Conservation (phyloP, 2,329 filamentous ascomycete genomes). For the Penicillium sp. region DNA sequence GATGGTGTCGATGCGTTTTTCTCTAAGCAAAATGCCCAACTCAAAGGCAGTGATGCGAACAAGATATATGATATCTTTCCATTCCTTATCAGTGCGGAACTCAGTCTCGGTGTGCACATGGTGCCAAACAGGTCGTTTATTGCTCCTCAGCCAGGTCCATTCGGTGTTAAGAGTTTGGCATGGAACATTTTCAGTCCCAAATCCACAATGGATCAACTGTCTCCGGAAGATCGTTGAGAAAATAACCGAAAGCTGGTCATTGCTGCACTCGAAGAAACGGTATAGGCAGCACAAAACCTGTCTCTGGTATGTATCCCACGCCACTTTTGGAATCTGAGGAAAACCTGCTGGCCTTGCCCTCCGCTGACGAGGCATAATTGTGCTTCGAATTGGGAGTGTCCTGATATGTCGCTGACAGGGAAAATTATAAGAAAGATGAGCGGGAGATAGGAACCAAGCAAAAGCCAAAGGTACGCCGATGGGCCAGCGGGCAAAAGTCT, state of each 20-base stretch:
- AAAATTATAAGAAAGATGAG: neutral
- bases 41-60: slow-evolving; percentile 16
- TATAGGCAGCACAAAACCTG: slow-evolving; percentile 29
- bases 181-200: slow-evolving; percentile 12
- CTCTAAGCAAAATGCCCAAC: slow-evolving; percentile 3
- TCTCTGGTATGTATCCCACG: slow-evolving; percentile 21
- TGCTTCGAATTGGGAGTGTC: neutral
- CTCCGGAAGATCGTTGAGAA: slow-evolving; percentile 31
- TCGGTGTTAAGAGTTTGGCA: slow-evolving; percentile 20
- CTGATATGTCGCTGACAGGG: no score
- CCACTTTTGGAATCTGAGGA: neutral
- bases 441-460: neutral
- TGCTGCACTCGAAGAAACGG: slow-evolving; percentile 23
- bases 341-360: no score
- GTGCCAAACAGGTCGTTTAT: slow-evolving; percentile 23
- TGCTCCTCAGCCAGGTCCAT: slow-evolving; percentile 22
- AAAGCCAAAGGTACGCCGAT: neutral
- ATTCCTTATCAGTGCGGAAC: slow-evolving; percentile 18
- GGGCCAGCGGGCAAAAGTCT: no score
- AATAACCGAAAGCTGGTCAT: slow-evolving; percentile 16
- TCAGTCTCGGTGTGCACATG: slow-evolving; percentile 25
- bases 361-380: neutral
- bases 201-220: slow-evolving; percentile 22
- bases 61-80: slow-evolving; percentile 12
- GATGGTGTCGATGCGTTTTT: slow-evolving; percentile 1